phyloP scores from a whole-genome alignment of 2,329 filamentous ascomycete genomes.

The Diaporthe amygdali region DNA sequence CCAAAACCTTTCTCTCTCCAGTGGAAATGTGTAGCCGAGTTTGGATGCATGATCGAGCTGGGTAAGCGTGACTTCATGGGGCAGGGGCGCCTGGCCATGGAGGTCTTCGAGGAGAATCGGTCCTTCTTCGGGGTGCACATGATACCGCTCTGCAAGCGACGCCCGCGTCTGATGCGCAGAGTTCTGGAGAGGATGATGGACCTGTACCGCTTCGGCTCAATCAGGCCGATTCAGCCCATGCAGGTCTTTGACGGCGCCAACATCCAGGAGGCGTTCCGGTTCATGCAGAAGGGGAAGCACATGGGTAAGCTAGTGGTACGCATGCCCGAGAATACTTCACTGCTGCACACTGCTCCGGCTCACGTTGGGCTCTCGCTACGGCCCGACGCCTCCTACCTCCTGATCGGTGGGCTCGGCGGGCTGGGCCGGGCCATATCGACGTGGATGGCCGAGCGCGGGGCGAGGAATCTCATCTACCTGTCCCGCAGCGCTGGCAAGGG shows the following conservation, averaged over 20 bases:
- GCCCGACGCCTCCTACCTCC: slow-evolving; percentile 29
- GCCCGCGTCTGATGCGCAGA: background rate
- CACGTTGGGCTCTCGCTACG: slow-evolving; percentile 14
- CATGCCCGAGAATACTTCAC: slow-evolving; percentile 22
- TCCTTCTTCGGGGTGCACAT: slow-evolving; percentile 24
- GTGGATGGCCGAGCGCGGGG: slow-evolving; percentile 29
- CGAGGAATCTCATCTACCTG: slow-evolving; percentile 15
- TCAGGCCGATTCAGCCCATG: slow-evolving; percentile 22
- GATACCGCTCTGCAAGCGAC: background rate
- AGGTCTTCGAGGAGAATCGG: slow-evolving; percentile 18
- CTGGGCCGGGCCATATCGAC: slow-evolving; percentile 28
- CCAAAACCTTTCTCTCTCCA: too few species aligned
- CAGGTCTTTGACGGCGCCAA: slow-evolving; percentile 26
- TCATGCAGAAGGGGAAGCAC: slow-evolving; percentile 34
- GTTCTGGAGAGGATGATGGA: background rate
- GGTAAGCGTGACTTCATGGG: too few species aligned
- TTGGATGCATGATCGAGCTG: too few species aligned
- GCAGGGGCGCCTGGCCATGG: slow-evolving; percentile 16
- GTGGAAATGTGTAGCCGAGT: too few species aligned
- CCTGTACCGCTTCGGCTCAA: background rate
- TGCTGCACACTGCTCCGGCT: slow-evolving; percentile 21
- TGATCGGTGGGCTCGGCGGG: slow-evolving; percentile 34
- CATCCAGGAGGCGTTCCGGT: slow-evolving; percentile 43
- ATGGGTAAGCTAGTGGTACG: slow-evolving; percentile 40
- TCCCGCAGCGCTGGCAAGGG: background rate